Evolutionary conservation across 352 stramenopile genomes (phyloP), one percentile per base, ranked within the genome.

Genomic region (Vaucheria bursata): DNA sequence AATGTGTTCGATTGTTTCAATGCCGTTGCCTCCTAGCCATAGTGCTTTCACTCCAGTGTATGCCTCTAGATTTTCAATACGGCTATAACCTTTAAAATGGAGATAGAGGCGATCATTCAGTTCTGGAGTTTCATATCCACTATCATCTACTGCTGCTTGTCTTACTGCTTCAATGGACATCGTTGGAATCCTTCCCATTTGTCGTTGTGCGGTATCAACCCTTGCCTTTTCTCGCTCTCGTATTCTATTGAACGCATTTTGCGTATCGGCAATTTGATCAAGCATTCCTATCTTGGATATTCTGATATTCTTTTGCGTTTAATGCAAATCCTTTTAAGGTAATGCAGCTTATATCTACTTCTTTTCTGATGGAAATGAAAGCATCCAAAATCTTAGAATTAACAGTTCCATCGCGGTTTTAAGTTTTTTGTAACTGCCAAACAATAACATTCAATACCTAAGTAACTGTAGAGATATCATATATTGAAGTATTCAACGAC

Each of bases 11-110:
- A 85, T 84, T 12, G 73, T 89, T 25, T 80, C 85, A 36, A 98
- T 87, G 4, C 92, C 92, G 79, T 98, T 98, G 0, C 90, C 94
- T 81, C 97, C 93, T 25, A 98, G 89, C 90, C 90, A 98, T n/a
- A 98, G 85, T 50, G 91, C 89, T 81, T 95, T 97, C 67, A 97
- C 86, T 29, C 90, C 93, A 67, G 85, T 91, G 85, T 97, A 98
- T 39, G 88, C 85, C 34, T 96, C 91, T 0, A 98, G 87, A 29
- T 95, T 95, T 75, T 97, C 90, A 70, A 98, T 97, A 50, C 86
- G 85, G 74, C 91, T 89, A 75, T 77, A 83, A 8, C 73, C 80
- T 68, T 94, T 93, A 80, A 97, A 98, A 82, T 98, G 94, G 5
- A 93, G 83, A 65, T 95, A 96, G 53, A 98, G 84, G 37, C 88